Percentiles rank a stretch among this genome's conserved stretches.
Evolutionary conservation across 2,329 filamentous ascomycete species (phyloP).

Genomic region (Chlorencoelia australis): DNA sequence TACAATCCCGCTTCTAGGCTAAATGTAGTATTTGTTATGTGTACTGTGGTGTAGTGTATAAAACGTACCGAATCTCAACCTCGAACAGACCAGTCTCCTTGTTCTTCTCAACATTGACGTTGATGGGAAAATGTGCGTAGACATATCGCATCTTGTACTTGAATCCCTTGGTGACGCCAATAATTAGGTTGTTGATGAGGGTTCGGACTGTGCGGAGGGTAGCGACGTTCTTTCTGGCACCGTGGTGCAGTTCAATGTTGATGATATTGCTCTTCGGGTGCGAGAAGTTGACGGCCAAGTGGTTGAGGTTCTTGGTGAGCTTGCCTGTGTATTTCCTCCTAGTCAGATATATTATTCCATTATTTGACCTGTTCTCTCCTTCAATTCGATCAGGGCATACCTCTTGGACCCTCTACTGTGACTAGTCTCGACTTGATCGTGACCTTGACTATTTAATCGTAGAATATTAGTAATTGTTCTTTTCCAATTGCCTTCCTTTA

Average conservation of each 20-base stretch:
- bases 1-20: conserved; percentile 2
- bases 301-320: conserved; percentile 92
- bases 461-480: conserved; percentile 28
- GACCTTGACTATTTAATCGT: conserved; percentile 71
- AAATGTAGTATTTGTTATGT: conserved; percentile 1
- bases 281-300: conserved; percentile 93
- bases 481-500: conserved; percentile 5
- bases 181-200: conserved; percentile 97
- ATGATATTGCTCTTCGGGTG: conserved; percentile 77
- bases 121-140: conserved; percentile 99
- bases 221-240: conserved; percentile 93
- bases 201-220: conserved; percentile 96
- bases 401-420: conserved; percentile 94
- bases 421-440: conserved; percentile 93
- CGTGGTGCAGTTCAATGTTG: conserved; percentile 98
- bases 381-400: conserved; percentile 33
- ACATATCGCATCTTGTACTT: conserved; percentile 99
- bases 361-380: conserved; percentile 4
- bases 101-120: conserved; percentile 99
- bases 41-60: neutral
- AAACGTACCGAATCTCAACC: conserved; percentile 89
- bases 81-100: conserved; percentile 75
- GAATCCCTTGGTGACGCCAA: conserved; percentile 97
- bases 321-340: conserved; percentile 58
- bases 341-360: conserved; percentile 23